phyloP scores from a whole-genome alignment of 2,329 filamentous ascomycete genomes.

The Stylonectria norvegica region DNA sequence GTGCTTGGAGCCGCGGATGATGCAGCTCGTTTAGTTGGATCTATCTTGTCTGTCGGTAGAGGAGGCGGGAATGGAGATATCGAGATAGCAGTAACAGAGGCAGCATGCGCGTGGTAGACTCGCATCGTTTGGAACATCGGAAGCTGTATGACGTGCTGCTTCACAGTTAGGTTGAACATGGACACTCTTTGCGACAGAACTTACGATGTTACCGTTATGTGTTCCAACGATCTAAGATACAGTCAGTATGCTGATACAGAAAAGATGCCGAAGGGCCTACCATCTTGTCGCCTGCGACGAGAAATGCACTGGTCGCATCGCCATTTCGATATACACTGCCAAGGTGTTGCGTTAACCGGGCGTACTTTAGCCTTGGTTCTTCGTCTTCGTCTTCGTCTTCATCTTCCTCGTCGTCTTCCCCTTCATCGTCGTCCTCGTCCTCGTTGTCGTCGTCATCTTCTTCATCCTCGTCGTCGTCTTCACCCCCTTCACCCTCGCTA shows the following conservation, averaged over 20 bases:
- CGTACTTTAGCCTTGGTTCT: constrained; percentile 91
- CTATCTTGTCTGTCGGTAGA: constrained; percentile 43
- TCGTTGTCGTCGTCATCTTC: constrained; percentile 42
- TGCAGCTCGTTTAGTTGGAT: constrained; percentile 36
- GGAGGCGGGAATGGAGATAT: constrained; percentile 78
- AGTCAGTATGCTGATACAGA: constrained; percentile 19
- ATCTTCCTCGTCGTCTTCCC: constrained; percentile 61
- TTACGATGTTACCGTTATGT: constrained; percentile 93
- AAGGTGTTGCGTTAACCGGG: constrained; percentile 76
- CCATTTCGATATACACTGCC: constrained; percentile 85
- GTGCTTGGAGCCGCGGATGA: constrained; percentile 35
- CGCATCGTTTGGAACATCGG: constrained; percentile 78
- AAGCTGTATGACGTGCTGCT: constrained; percentile 77
- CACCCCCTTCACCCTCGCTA: constrained; percentile 17
- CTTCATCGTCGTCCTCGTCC: constrained; percentile 44
- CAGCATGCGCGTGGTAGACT: constrained; percentile 88
- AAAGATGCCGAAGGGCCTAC: constrained; percentile 54
- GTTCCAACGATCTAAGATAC: constrained; percentile 75
- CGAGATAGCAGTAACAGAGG: constrained; percentile 84
- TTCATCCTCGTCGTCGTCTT: constrained; percentile 24
- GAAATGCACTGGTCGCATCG: constrained; percentile 87
- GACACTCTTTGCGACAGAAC: constrained; percentile 29
- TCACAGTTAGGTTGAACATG: constrained; percentile 24
- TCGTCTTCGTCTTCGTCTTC: constrained; percentile 85
- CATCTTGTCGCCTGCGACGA: constrained; percentile 96